Evolutionary conservation across 192 early-diverging fungal species (phyloP).

Genomic region (Paraglomus brasilianum): DNA sequence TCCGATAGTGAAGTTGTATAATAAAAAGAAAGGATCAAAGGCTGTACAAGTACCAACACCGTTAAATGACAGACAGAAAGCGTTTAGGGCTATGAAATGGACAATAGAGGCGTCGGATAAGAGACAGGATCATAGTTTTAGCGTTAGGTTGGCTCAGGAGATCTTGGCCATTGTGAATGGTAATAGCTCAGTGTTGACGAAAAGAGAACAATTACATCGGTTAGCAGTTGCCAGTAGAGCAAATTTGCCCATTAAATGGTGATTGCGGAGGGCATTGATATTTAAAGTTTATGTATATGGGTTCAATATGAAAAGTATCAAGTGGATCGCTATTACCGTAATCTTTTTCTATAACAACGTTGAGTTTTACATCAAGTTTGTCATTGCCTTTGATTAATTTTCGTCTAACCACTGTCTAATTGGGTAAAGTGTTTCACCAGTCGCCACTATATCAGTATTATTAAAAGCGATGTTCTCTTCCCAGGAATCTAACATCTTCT

Average conservation of each 20-base stretch:
- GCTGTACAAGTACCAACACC: constrained; percentile 76
- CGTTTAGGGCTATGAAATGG: constrained; percentile 81
- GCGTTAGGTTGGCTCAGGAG: constrained; percentile 73
- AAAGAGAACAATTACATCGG: constrained; percentile 79
- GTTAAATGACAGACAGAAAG: constrained; percentile 73
- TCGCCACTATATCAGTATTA: too few species aligned
- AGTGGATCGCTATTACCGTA: too few species aligned
- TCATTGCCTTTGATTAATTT: too few species aligned
- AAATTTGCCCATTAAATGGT: constrained; percentile 56
- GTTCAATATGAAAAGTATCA: too few species aligned
- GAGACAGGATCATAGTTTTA: constrained; percentile 63
- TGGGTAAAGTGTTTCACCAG: too few species aligned
- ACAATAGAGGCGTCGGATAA: constrained; percentile 71
- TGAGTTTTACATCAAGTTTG: too few species aligned
- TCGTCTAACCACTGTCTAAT: too few species aligned
- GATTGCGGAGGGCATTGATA: not conserved
- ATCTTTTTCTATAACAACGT: too few species aligned
- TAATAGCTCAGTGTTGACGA: constrained; percentile 63
- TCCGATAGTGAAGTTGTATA: constrained; percentile 74
- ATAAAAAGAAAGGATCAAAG: constrained; percentile 77
- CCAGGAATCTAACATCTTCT: too few species aligned
- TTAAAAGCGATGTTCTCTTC: too few species aligned
- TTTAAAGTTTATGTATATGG: too few species aligned
- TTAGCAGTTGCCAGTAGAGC: constrained; percentile 78
- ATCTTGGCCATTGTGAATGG: constrained; percentile 80